These are phyloP conservation scores for Geotrichum reessii DNA, from an alignment of 1,139 yeast species.

Conservation along the genomic window DNA sequence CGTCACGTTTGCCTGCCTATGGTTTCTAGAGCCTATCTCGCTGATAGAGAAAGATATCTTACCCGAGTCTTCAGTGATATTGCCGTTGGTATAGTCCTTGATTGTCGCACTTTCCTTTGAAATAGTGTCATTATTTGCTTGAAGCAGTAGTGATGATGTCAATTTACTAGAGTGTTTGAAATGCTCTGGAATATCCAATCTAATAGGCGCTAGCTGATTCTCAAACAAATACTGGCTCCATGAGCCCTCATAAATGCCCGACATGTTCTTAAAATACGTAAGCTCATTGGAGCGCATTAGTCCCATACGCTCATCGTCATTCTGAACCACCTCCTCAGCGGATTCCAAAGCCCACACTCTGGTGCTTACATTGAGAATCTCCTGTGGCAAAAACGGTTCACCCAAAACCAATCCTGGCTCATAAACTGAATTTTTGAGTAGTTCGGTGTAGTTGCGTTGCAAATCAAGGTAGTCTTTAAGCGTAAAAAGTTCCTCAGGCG, in stretches of 20 bases:
- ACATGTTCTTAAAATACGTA: conserved; percentile 13
- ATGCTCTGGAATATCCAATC: background rate
- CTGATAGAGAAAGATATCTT: conserved; percentile 1
- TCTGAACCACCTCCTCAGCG: background rate
- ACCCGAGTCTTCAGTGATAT: conserved; percentile 4
- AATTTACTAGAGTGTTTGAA: background rate
- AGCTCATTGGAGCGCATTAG: conserved; percentile 49
- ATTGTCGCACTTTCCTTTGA: background rate
- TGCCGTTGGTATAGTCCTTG: background rate
- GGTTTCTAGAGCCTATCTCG: background rate
- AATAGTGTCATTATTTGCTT: background rate
- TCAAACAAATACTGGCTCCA: conserved; percentile 18
- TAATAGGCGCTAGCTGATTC: background rate
- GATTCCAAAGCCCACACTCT: conserved; percentile 46
- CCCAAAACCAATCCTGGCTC: conserved; percentile 16
- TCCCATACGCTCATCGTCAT: background rate
- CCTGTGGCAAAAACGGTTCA: conserved; percentile 50
- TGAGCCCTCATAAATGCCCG: conserved; percentile 25
- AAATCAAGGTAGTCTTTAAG: conserved; percentile 34
- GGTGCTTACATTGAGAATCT: conserved; percentile 44
- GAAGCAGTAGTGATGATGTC: background rate
- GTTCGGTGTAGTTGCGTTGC: conserved; percentile 34
- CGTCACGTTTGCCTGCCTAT: conserved; percentile 23
- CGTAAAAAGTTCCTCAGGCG: conserved; percentile 31
- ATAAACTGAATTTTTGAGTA: conserved; percentile 43